Evolutionary conservation across 163 green algal genomes (phyloP).

Genomic region (Prototheca wickerhamii): DNA sequence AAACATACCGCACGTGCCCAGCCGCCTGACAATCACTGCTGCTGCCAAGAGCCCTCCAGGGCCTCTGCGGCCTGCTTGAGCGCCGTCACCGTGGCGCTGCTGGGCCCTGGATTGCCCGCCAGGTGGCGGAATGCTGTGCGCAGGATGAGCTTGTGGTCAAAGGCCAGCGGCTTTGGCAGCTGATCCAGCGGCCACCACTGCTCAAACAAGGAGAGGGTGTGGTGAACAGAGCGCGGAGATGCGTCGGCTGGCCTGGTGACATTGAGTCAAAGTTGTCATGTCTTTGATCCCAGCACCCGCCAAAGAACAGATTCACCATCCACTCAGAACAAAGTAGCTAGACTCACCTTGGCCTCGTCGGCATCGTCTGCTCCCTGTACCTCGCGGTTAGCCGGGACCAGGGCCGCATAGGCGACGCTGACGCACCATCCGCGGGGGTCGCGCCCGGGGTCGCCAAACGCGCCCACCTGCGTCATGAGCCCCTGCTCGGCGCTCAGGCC

Average conservation of each 20-base stretch:
- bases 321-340: background rate
- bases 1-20: background rate
- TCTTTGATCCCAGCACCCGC: background rate
- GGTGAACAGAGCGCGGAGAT: too few species aligned
- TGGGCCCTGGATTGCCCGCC: background rate
- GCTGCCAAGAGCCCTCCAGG: slow-evolving; percentile 22
- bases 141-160: slow-evolving; percentile 62
- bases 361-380: slow-evolving; percentile 78
- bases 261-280: background rate
- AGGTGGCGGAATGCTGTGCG: slow-evolving; percentile 7
- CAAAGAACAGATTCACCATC: slow-evolving; percentile 23
- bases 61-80: slow-evolving; percentile 1
- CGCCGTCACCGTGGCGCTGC: background rate
- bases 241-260: too few species aligned
- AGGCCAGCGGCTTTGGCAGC: slow-evolving; percentile 60
- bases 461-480: slow-evolving; percentile 47
- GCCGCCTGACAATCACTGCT: background rate
- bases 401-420: slow-evolving; percentile 68
- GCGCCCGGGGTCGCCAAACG: slow-evolving; percentile 74
- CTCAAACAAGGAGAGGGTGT: too few species aligned
- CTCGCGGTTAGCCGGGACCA: slow-evolving; percentile 46
- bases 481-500: slow-evolving; percentile 35
- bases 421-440: slow-evolving; percentile 81
- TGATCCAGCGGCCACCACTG: slow-evolving; percentile 54
- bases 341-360: slow-evolving; percentile 25